Evolutionary conservation across 176 grass and related monocot species (phyloP).

Genomic region (Carex myosuroides): DNA sequence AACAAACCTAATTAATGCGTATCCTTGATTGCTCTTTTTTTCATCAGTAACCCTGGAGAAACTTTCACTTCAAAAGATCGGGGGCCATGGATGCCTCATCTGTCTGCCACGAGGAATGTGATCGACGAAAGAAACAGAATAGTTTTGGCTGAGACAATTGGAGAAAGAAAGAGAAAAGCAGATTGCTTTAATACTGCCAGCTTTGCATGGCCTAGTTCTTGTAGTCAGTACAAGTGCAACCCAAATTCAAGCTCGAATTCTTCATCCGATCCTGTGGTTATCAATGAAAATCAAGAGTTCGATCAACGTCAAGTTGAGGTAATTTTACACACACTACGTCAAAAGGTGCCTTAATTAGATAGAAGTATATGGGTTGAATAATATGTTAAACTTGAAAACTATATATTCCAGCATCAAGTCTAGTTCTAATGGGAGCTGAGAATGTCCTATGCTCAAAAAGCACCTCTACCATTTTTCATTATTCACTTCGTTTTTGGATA

Average conservation of each 20-base stretch:
- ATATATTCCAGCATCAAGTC: neutral
- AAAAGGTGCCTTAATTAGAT: neutral
- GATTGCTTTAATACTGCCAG: neutral
- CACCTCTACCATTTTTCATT: neutral
- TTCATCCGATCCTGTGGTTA: conserved; percentile 1
- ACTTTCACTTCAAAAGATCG: neutral
- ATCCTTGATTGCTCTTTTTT: neutral
- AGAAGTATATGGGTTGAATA: neutral
- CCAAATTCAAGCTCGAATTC: neutral
- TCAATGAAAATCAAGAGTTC: neutral
- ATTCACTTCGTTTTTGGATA: neutral
- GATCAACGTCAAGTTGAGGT: conserved; percentile 3
- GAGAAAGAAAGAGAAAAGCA: neutral
- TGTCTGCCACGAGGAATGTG: neutral
- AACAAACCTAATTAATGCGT: neutral
- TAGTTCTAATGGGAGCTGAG: neutral
- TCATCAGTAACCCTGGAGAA: neutral
- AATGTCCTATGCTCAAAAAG: neutral
- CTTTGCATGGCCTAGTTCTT: neutral
- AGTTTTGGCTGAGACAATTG: neutral
- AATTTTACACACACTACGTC: neutral
- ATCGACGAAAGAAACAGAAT: neutral
- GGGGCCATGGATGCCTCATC: neutral
- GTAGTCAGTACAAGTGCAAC: neutral
- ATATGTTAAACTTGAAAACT: neutral